A percentile compares a stretch with the other conserved stretches of the same genome.
These are phyloP conservation scores for Geotrichum europaeum DNA, from an alignment of 1,139 yeast genomes.

Conservation along the genomic window DNA sequence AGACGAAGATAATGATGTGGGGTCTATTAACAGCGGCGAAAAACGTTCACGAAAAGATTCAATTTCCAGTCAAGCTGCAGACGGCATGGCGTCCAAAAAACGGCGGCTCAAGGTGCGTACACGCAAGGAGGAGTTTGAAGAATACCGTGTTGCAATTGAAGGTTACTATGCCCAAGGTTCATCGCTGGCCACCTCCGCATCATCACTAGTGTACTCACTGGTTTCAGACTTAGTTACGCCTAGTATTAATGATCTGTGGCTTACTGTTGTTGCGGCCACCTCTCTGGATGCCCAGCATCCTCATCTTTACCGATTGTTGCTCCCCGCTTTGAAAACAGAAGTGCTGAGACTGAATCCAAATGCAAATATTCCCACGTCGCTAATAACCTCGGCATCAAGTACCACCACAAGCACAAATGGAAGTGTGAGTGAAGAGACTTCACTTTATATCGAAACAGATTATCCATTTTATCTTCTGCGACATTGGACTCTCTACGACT, in stretches of 20 bases:
- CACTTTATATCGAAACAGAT: conserved; percentile 69
- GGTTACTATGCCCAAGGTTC: conserved; percentile 79
- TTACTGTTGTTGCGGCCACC: conserved; percentile 82
- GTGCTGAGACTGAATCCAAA: conserved; percentile 63
- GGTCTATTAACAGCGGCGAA: conserved; percentile 5
- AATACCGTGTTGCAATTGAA: conserved; percentile 54
- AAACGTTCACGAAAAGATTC: conserved; percentile 8
- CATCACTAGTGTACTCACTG: conserved; percentile 75
- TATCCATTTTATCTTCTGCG: conserved; percentile 80
- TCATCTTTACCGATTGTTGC: conserved; percentile 64
- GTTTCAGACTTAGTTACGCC: conserved; percentile 77
- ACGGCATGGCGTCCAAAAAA: conserved; percentile 1
- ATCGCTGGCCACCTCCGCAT: conserved; percentile 64
- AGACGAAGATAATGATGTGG: conserved; percentile 14
- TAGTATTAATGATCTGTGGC: conserved; percentile 67
- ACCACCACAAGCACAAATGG: conserved; percentile 37
- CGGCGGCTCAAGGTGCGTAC: conserved; percentile 7
- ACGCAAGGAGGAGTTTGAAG: conserved; percentile 22
- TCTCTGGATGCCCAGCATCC: conserved; percentile 73
- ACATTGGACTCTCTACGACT: conserved; percentile 89
- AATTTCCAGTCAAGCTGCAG: background rate
- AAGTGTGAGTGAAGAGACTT: conserved; percentile 49
- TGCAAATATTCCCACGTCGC: conserved; percentile 50
- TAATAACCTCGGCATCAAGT: conserved; percentile 54
- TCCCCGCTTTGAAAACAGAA: conserved; percentile 76